phyloP scores from a whole-genome alignment of 169 alveolate species.

The Cyclospora cayetanensis region DNA sequence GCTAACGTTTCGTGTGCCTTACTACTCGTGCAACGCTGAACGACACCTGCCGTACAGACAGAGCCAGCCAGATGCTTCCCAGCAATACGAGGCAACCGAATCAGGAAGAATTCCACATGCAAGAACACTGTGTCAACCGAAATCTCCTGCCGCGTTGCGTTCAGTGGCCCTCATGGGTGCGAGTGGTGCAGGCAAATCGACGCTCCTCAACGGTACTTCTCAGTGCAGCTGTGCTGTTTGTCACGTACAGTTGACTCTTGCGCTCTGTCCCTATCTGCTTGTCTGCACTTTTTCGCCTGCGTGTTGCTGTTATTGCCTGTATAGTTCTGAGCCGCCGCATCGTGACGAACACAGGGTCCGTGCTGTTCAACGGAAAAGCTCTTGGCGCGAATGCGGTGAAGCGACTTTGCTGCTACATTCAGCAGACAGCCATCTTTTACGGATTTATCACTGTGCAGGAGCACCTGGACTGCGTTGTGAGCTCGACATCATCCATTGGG shows the following conservation, averaged over 20 bases:
- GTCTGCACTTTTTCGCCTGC: not conserved
- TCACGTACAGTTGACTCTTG: not conserved
- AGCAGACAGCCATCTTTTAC: slow-evolving; percentile 87
- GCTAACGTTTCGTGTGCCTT: not conserved
- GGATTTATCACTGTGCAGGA: slow-evolving; percentile 85
- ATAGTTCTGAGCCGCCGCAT: slow-evolving; percentile 73
- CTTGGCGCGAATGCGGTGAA: slow-evolving; percentile 74
- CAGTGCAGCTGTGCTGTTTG: too few species aligned
- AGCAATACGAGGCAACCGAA: not conserved
- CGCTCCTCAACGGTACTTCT: slow-evolving; percentile 77
- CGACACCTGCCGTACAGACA: not conserved
- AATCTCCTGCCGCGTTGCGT: slow-evolving; percentile 3
- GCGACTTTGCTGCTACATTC: slow-evolving; percentile 83
- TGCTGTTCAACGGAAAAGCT: slow-evolving; percentile 73
- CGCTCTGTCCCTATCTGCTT: not conserved
- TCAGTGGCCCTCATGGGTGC: slow-evolving; percentile 87
- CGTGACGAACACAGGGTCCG: slow-evolving; percentile 71
- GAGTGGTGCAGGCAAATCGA: slow-evolving; percentile 90
- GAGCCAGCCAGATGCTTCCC: not conserved
- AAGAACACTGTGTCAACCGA: not conserved
- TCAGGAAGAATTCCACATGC: not conserved
- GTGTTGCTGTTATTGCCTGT: not conserved
- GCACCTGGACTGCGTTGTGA: slow-evolving; percentile 73
- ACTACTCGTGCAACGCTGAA: not conserved
- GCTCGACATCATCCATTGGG: too few species aligned